Percentiles rank a stretch among this genome's conserved stretches.
These are phyloP conservation scores for Apophysomyces sp. DNA, from an alignment of 371 early-diverging fungal genomes.

Conservation along the genomic window DNA sequence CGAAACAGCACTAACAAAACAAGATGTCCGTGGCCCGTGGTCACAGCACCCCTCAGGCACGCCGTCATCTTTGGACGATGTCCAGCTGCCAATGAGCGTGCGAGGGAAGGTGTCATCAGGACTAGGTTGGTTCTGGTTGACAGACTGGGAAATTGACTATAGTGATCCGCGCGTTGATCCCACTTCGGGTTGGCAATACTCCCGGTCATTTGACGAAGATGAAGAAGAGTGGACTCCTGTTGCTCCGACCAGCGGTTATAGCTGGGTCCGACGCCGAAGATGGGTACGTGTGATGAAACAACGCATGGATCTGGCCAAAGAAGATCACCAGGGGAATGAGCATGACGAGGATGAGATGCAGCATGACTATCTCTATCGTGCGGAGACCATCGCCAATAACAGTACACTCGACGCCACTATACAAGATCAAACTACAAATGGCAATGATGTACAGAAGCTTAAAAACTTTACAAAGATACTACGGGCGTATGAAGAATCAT, in stretches of 20 bases:
- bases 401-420: conserved; percentile 14
- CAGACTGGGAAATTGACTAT: conserved; percentile 78
- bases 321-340: background rate
- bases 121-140: conserved; percentile 78
- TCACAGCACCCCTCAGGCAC: conserved; percentile 53
- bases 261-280: conserved; percentile 71
- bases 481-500: conserved; percentile 56
- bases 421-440: conserved; percentile 2
- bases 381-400: conserved; percentile 42
- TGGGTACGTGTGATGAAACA: conserved; percentile 82
- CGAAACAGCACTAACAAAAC: conserved; percentile 40
- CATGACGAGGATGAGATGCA: conserved; percentile 14
- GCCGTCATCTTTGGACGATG: conserved; percentile 52
- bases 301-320: conserved; percentile 47
- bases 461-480: conserved; percentile 32
- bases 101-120: conserved; percentile 7
- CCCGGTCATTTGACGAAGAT: conserved; percentile 51
- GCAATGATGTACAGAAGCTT: background rate
- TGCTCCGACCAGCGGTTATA: conserved; percentile 52
- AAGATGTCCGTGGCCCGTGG: conserved; percentile 63
- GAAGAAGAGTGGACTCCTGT: conserved; percentile 57
- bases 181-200: conserved; percentile 73
- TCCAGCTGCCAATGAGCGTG: conserved; percentile 44
- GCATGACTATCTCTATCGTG: conserved; percentile 40
- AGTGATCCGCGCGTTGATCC: conserved; percentile 63